Conservation (phyloP, 345 rosid genomes). For the Euclidium syriacum region DNA sequence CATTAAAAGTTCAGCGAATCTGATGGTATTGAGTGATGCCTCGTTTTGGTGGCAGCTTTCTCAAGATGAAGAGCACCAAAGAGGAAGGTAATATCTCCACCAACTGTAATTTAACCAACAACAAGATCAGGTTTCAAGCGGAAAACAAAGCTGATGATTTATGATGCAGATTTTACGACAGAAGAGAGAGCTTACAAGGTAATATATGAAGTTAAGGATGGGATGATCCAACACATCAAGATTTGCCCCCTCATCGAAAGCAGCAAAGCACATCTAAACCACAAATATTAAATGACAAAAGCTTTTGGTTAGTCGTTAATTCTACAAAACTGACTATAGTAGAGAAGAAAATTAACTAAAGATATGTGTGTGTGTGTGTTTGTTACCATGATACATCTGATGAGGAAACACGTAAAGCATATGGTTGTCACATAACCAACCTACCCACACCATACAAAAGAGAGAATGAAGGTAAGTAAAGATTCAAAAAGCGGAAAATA, state of each 20-base stretch:
- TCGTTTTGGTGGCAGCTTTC: constrained; percentile 93
- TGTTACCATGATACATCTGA: constrained; percentile 86
- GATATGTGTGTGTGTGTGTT: constrained; percentile 7
- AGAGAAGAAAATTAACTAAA: neutral
- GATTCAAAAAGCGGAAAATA: neutral
- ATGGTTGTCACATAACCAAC: constrained; percentile 95
- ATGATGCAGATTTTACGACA: neutral
- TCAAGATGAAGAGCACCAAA: constrained; percentile 77
- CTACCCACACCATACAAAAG: constrained; percentile 59
- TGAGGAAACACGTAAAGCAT: constrained; percentile 84
- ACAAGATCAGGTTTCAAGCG: neutral
- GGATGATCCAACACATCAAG: constrained; percentile 86
- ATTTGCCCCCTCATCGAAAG: constrained; percentile 72
- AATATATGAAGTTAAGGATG: constrained; percentile 71
- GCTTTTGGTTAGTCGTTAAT: neutral
- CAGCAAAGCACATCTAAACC: constrained; percentile 71
- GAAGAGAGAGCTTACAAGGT: constrained; percentile 53
- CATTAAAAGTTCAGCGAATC: constrained; percentile 47
- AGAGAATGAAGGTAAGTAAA: neutral
- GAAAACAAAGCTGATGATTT: neutral
- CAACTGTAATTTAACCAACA: constrained; percentile 42
- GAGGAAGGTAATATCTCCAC: constrained; percentile 88
- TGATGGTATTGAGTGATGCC: constrained; percentile 78
- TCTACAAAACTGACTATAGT: neutral
- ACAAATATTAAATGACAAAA: constrained; percentile 14